A percentile compares a stretch with the other conserved stretches of the same genome.
These are phyloP conservation scores for Penicillium lividum DNA, from an alignment of 495 filamentous ascomycete species.

Conservation along the genomic window DNA sequence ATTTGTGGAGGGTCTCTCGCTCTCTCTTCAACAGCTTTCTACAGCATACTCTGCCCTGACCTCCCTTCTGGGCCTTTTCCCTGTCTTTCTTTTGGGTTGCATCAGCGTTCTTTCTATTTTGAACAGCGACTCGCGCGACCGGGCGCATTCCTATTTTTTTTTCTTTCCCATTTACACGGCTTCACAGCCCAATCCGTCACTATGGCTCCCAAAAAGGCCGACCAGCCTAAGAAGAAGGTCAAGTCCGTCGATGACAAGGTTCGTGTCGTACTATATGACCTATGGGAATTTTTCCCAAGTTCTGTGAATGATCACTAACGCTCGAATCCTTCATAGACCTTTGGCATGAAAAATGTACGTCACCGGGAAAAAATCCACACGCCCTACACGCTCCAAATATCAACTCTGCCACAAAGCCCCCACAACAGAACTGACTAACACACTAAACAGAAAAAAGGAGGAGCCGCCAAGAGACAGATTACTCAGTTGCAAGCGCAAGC, in stretches of 20 bases:
- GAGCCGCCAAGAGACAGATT: slow-evolving; percentile 83
- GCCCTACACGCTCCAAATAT: neutral
- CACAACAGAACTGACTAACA: slow-evolving; percentile 5
- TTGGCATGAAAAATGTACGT: slow-evolving; percentile 96
- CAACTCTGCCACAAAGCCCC: neutral
- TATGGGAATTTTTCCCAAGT: neutral
- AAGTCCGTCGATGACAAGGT: slow-evolving; percentile 84
- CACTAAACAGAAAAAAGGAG: slow-evolving; percentile 79
- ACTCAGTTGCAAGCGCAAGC: slow-evolving; percentile 73
- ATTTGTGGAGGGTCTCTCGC: slow-evolving; percentile 27
- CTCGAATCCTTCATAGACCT: slow-evolving; percentile 55
- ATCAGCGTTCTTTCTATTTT: slow-evolving; percentile 21
- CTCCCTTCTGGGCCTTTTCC: slow-evolving; percentile 4
- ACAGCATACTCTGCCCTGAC: slow-evolving; percentile 1
- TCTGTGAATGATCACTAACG: slow-evolving; percentile 17
- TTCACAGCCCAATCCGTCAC: slow-evolving; percentile 38
- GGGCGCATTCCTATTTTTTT: slow-evolving; percentile 28
- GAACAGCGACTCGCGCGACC: slow-evolving; percentile 17
- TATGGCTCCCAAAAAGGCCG: slow-evolving; percentile 89
- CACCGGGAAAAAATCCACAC: slow-evolving; percentile 7
- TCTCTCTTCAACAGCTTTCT: slow-evolving; percentile 11
- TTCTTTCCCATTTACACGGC: slow-evolving; percentile 21
- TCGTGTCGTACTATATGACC: slow-evolving; percentile 14
- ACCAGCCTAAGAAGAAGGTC: slow-evolving; percentile 68
- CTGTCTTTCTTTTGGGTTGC: slow-evolving; percentile 21